A percentile compares a stretch with the other conserved stretches of the same genome.
These are phyloP conservation scores for Dryas octopetala DNA, from an alignment of 306 rosid genomes.

Conservation along the genomic window DNA sequence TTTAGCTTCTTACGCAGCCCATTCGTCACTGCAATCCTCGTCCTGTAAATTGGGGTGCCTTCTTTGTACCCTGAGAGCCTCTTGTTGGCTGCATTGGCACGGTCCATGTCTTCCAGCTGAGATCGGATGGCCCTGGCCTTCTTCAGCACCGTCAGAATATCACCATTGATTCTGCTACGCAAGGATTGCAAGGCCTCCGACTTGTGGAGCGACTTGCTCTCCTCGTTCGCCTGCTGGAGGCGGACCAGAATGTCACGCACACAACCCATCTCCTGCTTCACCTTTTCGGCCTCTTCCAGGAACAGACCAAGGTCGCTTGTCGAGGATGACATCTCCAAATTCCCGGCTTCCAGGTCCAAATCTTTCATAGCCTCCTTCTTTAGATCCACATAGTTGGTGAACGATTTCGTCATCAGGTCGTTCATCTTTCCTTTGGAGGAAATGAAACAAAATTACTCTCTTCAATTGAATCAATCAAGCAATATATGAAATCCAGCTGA, in stretches of 20 bases:
- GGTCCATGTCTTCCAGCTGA: slow-evolving; percentile 76
- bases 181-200: slow-evolving; percentile 59
- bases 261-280: slow-evolving; percentile 54
- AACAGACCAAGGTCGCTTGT: slow-evolving; percentile 57
- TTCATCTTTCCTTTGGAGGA: slow-evolving; percentile 46
- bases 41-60: slow-evolving; percentile 64
- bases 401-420: slow-evolving; percentile 85
- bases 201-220: slow-evolving; percentile 65
- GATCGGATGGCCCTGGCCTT: slow-evolving; percentile 49
- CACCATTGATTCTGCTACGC: slow-evolving; percentile 46
- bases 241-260: slow-evolving; percentile 46
- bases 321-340: slow-evolving; percentile 49
- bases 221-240: slow-evolving; percentile 70
- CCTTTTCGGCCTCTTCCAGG: slow-evolving; percentile 78
- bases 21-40: slow-evolving; percentile 67
- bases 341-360: slow-evolving; percentile 68
- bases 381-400: slow-evolving; percentile 75
- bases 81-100: slow-evolving; percentile 58
- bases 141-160: slow-evolving; percentile 56
- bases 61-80: slow-evolving; percentile 62
- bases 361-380: slow-evolving; percentile 85
- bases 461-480: too few species aligned
- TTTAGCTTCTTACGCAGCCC: slow-evolving; percentile 74
- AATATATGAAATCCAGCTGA: too few species aligned
- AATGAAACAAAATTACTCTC: too few species aligned